These are phyloP conservation scores for Eugenia klotzschiana DNA, from an alignment of 441 rosid genomes.

Conservation along the genomic window DNA sequence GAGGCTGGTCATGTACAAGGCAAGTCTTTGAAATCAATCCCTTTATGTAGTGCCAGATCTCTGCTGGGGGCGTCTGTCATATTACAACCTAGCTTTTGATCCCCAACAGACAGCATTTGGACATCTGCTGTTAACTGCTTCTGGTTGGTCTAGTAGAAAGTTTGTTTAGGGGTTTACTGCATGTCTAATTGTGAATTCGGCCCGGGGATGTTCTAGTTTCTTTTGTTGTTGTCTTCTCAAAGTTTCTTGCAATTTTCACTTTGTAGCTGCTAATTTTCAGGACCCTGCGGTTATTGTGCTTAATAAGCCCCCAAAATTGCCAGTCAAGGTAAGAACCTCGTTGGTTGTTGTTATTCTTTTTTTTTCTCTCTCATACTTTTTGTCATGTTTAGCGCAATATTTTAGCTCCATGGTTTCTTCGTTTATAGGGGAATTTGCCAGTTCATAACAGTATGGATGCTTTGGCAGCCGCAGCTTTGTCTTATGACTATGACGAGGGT, in stretches of 20 bases:
- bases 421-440: slow-evolving; percentile 50
- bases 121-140: neutral
- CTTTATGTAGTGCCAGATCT: neutral
- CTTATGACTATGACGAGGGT: slow-evolving; percentile 62
- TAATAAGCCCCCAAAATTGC: slow-evolving; percentile 83
- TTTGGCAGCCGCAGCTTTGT: slow-evolving; percentile 81
- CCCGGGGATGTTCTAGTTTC: neutral
- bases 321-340: slow-evolving; percentile 49
- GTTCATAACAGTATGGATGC: slow-evolving; percentile 94
- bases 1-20: slow-evolving; percentile 85
- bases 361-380: neutral
- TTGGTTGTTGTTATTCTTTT: neutral
- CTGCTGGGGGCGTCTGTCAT: neutral
- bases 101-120: neutral
- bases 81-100: neutral
- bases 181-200: neutral
- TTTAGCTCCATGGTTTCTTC: neutral
- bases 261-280: slow-evolving; percentile 12
- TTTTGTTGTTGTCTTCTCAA: neutral
- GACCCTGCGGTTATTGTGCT: slow-evolving; percentile 68
- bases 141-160: neutral
- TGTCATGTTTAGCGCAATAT: neutral
- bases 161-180: neutral
- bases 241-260: neutral
- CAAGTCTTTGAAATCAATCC: slow-evolving; percentile 3